Conservation (phyloP, 1,284 basidiomycete genomes). For the Papiliotrema flavescens region DNA sequence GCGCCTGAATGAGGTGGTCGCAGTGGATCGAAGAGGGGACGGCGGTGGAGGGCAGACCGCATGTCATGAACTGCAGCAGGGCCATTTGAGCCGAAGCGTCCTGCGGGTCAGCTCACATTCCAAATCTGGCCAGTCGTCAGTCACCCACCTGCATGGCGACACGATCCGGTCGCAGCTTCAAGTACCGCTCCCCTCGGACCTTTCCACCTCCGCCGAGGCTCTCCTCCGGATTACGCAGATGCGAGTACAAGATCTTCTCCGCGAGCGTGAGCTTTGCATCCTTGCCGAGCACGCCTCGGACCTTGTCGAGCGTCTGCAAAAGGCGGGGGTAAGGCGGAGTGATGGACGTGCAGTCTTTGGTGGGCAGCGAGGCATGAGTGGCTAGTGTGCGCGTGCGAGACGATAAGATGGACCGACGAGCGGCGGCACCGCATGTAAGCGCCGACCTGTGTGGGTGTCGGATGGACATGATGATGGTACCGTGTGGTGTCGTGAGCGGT, state of each 20-base stretch:
- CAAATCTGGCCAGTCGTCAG: too few species aligned
- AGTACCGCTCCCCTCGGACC: constrained; percentile 81
- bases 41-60: constrained; percentile 76
- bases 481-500: neutral
- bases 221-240: constrained; percentile 74
- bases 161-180: constrained; percentile 85
- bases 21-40: constrained; percentile 90
- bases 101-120: constrained; percentile 22
- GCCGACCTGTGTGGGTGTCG: neutral
- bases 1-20: constrained; percentile 93
- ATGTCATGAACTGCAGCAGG: constrained; percentile 99
- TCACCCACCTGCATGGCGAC: constrained; percentile 83
- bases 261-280: constrained; percentile 69
- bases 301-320: constrained; percentile 67
- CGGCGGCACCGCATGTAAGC: neutral
- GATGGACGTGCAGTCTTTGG: constrained; percentile 59
- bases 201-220: constrained; percentile 62
- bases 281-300: constrained; percentile 66
- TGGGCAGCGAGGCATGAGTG: constrained; percentile 39
- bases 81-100: constrained; percentile 94
- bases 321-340: constrained; percentile 84
- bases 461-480: neutral
- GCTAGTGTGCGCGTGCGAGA: constrained; percentile 24
- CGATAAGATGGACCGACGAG: neutral
- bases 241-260: constrained; percentile 97